These are phyloP conservation scores for Lonicera japonica DNA, from an alignment of 129 eudicot genomes.

Conservation along the genomic window DNA sequence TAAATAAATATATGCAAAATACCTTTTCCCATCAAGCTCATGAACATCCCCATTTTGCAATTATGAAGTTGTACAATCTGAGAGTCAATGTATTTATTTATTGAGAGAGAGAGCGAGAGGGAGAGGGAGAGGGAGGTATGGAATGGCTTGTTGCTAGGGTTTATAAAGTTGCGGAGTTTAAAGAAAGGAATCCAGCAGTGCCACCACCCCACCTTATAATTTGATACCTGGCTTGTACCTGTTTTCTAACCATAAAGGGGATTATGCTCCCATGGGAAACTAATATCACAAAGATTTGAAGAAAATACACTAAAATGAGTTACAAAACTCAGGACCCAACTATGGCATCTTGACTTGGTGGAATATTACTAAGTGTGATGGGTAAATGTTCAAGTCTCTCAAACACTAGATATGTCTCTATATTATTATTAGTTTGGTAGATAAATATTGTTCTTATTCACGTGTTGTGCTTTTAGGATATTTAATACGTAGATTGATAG, in stretches of 20 bases:
- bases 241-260: neutral
- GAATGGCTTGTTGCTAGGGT: slow-evolving; percentile 37
- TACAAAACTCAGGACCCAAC: no score
- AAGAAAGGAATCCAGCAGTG: slow-evolving; percentile 55
- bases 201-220: neutral
- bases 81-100: neutral
- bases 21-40: slow-evolving; percentile 84
- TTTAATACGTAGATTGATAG: no score
- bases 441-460: no score
- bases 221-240: slow-evolving; percentile 24
- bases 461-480: no score
- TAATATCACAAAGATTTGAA: no score
- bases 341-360: no score
- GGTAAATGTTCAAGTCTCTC: no score
- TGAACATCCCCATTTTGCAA: slow-evolving; percentile 53
- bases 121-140: slow-evolving; percentile 15
- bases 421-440: no score
- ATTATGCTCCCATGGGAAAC: neutral
- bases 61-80: slow-evolving; percentile 8
- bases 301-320: no score
- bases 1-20: neutral
- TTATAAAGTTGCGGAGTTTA: slow-evolving; percentile 1
- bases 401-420: no score
- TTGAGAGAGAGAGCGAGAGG: neutral
- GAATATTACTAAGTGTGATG: no score